Conservation (phyloP, 2,329 filamentous ascomycete species). For the Stemphylium lycopersici region DNA sequence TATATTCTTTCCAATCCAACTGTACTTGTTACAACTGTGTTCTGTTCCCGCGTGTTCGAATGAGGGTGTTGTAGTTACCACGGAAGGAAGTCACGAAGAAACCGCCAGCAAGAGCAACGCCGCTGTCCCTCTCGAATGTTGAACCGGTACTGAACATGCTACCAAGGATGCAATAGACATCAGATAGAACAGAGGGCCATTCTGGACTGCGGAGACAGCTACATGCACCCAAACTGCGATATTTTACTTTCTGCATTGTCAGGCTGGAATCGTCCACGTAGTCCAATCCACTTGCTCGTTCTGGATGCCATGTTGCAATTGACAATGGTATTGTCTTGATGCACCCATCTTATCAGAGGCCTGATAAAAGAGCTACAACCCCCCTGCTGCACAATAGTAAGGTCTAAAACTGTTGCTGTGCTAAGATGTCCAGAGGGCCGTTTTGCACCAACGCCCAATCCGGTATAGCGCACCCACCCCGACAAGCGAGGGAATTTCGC, state of each 20-base stretch:
- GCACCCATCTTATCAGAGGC: background rate
- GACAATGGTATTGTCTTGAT: background rate
- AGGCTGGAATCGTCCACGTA: background rate
- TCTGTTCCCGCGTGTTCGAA: too few species aligned
- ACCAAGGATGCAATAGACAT: too few species aligned
- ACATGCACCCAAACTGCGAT: too few species aligned
- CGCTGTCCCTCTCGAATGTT: too few species aligned
- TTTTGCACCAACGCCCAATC: background rate
- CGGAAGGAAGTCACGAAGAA: too few species aligned
- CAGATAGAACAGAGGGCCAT: too few species aligned
- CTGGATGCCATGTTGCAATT: background rate
- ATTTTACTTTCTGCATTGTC: background rate
- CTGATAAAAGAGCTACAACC: too few species aligned
- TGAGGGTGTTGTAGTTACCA: too few species aligned
- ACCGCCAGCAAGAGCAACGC: too few species aligned
- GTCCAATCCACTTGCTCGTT: background rate
- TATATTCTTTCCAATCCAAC: too few species aligned
- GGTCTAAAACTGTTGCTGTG: background rate
- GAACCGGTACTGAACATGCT: too few species aligned
- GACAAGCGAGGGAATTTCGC: slow-evolving; percentile 2
- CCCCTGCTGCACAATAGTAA: background rate
- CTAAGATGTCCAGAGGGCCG: background rate
- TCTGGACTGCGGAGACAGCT: background rate
- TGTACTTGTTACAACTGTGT: too few species aligned
- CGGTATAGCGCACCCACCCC: slow-evolving; percentile 7